These are phyloP conservation scores for Ambrosia hybrid DNA, from an alignment of 140 eudicot genomes.

Conservation along the genomic window DNA sequence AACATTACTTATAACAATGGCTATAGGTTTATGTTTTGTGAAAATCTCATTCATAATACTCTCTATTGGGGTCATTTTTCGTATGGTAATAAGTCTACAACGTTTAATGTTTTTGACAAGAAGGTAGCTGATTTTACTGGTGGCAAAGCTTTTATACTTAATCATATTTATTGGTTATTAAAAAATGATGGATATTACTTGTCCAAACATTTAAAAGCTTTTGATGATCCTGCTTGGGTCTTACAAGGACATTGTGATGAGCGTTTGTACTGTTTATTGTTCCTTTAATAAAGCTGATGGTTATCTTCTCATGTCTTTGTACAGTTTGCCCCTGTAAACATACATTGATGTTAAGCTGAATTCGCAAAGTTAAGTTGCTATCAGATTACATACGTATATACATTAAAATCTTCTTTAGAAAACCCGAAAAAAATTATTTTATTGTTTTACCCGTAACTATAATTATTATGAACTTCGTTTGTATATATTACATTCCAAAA, in stretches of 20 bases:
- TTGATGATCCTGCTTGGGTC: too few species aligned
- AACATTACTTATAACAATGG: neutral
- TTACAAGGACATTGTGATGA: neutral
- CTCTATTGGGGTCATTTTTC: conserved; percentile 4
- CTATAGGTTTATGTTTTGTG: neutral
- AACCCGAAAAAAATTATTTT: too few species aligned
- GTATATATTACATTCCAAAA: too few species aligned
- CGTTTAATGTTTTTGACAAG: conserved; percentile 1
- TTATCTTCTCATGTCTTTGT: too few species aligned
- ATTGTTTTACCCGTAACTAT: too few species aligned
- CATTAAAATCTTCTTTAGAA: too few species aligned
- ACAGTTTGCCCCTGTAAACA: too few species aligned
- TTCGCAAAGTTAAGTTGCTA: too few species aligned
- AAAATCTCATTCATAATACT: neutral
- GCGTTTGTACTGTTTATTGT: neutral
- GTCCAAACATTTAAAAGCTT: neutral
- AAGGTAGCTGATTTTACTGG: neutral
- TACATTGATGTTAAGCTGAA: too few species aligned
- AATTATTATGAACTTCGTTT: too few species aligned
- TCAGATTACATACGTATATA: too few species aligned
- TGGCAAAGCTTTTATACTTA: neutral
- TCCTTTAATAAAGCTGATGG: neutral
- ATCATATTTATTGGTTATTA: neutral
- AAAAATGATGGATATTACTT: conserved; percentile 3
- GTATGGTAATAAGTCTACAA: neutral